Evolutionary conservation across 768 basidiomycete species (phyloP), one percentile per base, ranked within the genome.

Genomic region (Cubamyces lactineus): DNA sequence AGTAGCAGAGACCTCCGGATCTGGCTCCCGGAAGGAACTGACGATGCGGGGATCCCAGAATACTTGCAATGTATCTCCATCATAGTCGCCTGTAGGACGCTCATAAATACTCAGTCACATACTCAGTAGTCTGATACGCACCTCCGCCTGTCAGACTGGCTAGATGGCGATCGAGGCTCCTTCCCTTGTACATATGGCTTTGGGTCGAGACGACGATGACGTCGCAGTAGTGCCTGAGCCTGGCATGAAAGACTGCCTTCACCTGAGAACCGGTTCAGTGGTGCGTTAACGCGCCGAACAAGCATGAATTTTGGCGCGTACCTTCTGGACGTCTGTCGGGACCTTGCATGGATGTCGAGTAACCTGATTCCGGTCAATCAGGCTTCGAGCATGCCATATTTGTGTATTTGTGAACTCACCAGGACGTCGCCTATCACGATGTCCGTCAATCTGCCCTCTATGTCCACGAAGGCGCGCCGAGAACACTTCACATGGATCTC

Each of bases 271-370:
- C 24, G 12, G n/a, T 43, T 42, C 24, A 17, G 41, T 24, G 26
- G 34, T 51, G 42, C 3, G 23, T 12, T 24, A 23, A n/a, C n/a
- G 17, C 1, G n/a, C 26, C 11, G 16, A 58, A 13, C 8, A 21
- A 38, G 7, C 34, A 19, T 2, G 23, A 17, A 13, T 4, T 17
- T 39, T 13, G 19, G n/a, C 15, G 38, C 73, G 23, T 63, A 86
- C 86, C 76, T 86, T 88, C 65, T 84, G 85, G 0, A 83, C 78
- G 70, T 91, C 88, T 0, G 82, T 85, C 1, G 88, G 86, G 0
- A 89, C 72, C 63, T 87, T 88, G 72, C 88, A 89, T n/a, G 88
- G 88, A 69, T 86, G 79, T 23, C 87, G 75, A 2, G 84, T 85
- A 12, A 89, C 73, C 84, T 86, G 59, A 6, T 34, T 1, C 12